Evolutionary conservation across 2,329 filamentous ascomycete genomes (phyloP).

Genomic region (Cytospora leucostoma): DNA sequence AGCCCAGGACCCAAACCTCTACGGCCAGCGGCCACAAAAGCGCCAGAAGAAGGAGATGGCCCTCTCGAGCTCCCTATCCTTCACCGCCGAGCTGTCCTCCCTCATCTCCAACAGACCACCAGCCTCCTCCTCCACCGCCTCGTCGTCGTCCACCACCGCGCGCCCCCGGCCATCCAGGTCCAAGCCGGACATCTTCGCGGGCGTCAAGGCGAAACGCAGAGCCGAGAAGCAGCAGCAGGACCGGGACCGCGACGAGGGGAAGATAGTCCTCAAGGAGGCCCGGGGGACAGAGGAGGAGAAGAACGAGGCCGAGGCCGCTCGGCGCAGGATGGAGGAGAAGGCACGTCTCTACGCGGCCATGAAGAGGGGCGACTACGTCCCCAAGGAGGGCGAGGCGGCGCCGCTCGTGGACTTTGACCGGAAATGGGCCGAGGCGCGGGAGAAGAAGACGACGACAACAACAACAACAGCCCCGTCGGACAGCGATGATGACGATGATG

Average conservation of each 20-base stretch:
- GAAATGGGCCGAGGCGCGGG: slow-evolving; percentile 79
- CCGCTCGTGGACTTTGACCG: slow-evolving; percentile 89
- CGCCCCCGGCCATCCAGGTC: slow-evolving; percentile 56
- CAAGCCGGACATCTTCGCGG: slow-evolving; percentile 70
- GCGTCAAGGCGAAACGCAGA: slow-evolving; percentile 46
- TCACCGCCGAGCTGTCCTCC: slow-evolving; percentile 83
- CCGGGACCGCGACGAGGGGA: slow-evolving; percentile 55
- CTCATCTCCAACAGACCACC: slow-evolving; percentile 62
- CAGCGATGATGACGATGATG: slow-evolving; percentile 46
- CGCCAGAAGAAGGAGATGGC: slow-evolving; percentile 69
- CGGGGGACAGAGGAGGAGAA: slow-evolving; percentile 63
- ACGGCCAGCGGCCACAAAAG: slow-evolving; percentile 73
- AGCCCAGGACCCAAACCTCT: slow-evolving; percentile 67
- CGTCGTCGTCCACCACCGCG: slow-evolving; percentile 42
- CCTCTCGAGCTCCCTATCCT: slow-evolving; percentile 74
- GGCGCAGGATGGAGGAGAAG: slow-evolving; percentile 86
- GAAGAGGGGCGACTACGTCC: slow-evolving; percentile 84
- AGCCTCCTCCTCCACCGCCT: slow-evolving; percentile 43
- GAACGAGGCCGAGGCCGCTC: slow-evolving; percentile 68
- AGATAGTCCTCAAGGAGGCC: slow-evolving; percentile 53
- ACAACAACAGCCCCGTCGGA: slow-evolving; percentile 46
- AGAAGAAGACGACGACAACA: slow-evolving; percentile 37
- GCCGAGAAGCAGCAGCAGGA: slow-evolving; percentile 62
- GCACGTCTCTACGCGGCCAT: slow-evolving; percentile 84
- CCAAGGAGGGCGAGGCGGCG: slow-evolving; percentile 63